Base-by-base conservation (phyloP, 768 basidiomycete genomes). In the Nevesoporus exiguus region DNA sequence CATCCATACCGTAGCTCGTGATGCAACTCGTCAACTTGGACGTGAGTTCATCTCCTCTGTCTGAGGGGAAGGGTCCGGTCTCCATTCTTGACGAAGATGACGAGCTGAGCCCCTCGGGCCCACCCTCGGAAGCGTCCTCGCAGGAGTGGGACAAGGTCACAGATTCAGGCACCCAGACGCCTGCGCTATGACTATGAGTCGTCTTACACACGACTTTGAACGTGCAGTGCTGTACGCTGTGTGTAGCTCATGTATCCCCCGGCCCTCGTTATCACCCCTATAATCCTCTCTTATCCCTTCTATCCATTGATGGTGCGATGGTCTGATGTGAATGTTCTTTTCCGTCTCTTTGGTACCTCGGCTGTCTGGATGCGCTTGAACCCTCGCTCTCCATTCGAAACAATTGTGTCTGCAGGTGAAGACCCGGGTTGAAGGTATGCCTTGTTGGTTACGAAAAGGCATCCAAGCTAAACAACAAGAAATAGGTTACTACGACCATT, bases 131-230 rank as follows among this genome's bases (percentile, higher is more conserved):
- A 75, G 77, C 89, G 30, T 90, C 91, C 39, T 93, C 91, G 47
- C 89, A 90, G 73, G 91, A 92, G 69, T 93, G 90, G 91, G 91
- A 93, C 74, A 86, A 79, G 61, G 72, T 93, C 75, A 89, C 90
- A 61, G 88, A 92, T 67, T 80, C 87, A 45, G 87, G 82, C 55
- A 74, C 77, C 52, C 78, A 77, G 58, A 76, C 78, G 47, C 77
- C 80, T 59, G 76, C 74, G 54, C 65, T 70, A 58, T 72, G 68
- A 77, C 63, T 66, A 56, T 63, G 59, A 61, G 53, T 61, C 66
- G 54, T 53, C 51, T 54, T 69, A 62, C 60, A 58, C 70, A 61
- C 58, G 50, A 45, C 55, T 60, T 53, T 58, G 58, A 63, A 62
- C 65, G 61, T 66, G 59, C 64, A 59, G 57, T 56, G 68, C 61